phyloP scores from a whole-genome alignment of 1,284 basidiomycete species.

The Malassezia pachydermatis region DNA sequence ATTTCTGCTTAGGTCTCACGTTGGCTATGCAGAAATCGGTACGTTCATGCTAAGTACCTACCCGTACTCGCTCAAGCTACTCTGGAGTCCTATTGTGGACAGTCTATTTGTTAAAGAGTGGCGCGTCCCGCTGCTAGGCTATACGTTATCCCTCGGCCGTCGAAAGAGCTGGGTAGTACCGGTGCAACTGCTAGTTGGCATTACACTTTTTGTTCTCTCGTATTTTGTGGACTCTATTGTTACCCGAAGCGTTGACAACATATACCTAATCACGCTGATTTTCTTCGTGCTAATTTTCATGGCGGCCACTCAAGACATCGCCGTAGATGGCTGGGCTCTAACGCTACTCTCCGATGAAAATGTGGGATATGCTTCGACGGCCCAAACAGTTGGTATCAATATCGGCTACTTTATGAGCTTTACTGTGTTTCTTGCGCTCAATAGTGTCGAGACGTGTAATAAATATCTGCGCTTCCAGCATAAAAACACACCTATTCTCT shows the following conservation, averaged over 20 bases:
- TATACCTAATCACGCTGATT: conserved; percentile 68
- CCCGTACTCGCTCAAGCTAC: conserved; percentile 90
- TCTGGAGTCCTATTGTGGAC: conserved; percentile 98
- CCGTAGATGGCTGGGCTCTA: conserved; percentile 96
- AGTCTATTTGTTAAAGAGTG: conserved; percentile 66
- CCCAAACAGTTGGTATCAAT: conserved; percentile 93
- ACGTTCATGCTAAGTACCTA: conserved; percentile 88
- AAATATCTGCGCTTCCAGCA: conserved; percentile 60
- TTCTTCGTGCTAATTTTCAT: conserved; percentile 82
- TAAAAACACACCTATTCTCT: conserved; percentile 67
- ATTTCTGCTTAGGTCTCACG: conserved; percentile 83
- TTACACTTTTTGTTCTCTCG: conserved; percentile 78
- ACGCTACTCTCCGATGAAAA: conserved; percentile 91
- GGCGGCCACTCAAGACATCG: conserved; percentile 98
- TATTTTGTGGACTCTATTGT: conserved; percentile 68
- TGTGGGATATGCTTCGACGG: conserved; percentile 90
- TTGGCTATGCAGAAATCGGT: conserved; percentile 92
- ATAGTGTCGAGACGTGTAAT: conserved; percentile 76
- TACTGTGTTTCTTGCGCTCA: conserved; percentile 93
- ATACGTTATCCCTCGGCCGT: conserved; percentile 58
- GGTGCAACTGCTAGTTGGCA: conserved; percentile 81
- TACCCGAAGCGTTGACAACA: conserved; percentile 65
- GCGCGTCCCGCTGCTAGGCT: conserved; percentile 21
- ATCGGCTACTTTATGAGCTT: conserved; percentile 93
- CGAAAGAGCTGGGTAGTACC: conserved; percentile 98